Conservation (phyloP, 2,329 filamentous ascomycete species). For the Dactylellina parvicollis region DNA sequence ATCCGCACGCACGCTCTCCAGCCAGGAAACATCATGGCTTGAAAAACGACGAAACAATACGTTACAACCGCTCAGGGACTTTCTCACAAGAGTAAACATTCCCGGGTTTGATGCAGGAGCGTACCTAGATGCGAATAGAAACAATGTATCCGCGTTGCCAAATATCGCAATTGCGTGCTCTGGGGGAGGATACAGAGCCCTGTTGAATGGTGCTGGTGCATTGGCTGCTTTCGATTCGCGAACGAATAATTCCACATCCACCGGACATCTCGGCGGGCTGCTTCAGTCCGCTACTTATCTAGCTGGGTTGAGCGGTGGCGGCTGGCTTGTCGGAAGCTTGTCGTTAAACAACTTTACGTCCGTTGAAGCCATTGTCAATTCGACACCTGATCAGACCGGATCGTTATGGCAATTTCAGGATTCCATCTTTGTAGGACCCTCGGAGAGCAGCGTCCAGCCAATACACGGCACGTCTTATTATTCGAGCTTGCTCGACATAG, state of each 20-base stretch:
- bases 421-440: conserved; percentile 69
- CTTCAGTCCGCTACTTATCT: conserved; percentile 84
- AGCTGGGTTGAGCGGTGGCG: conserved; percentile 81
- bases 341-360: conserved; percentile 67
- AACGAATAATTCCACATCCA: conserved; percentile 69
- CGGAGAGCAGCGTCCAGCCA: conserved; percentile 49
- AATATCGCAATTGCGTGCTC: conserved; percentile 82
- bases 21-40: conserved; percentile 80
- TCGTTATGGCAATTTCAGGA: conserved; percentile 72
- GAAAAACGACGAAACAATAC: conserved; percentile 76
- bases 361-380: conserved; percentile 32
- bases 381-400: conserved; percentile 56
- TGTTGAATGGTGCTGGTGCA: conserved; percentile 83
- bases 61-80: conserved; percentile 75
- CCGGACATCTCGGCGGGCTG: conserved; percentile 79
- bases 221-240: conserved; percentile 82
- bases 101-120: conserved; percentile 75
- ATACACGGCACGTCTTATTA: conserved; percentile 67
- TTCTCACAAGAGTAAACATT: conserved; percentile 79
- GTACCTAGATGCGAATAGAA: conserved; percentile 75
- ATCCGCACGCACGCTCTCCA: conserved; percentile 38
- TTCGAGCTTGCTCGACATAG: conserved; percentile 68
- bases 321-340: conserved; percentile 85
- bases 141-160: conserved; percentile 67
- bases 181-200: conserved; percentile 84